Evolutionary conservation across 257 asterid species (phyloP).

Genomic region (Solanum paucissectum): DNA sequence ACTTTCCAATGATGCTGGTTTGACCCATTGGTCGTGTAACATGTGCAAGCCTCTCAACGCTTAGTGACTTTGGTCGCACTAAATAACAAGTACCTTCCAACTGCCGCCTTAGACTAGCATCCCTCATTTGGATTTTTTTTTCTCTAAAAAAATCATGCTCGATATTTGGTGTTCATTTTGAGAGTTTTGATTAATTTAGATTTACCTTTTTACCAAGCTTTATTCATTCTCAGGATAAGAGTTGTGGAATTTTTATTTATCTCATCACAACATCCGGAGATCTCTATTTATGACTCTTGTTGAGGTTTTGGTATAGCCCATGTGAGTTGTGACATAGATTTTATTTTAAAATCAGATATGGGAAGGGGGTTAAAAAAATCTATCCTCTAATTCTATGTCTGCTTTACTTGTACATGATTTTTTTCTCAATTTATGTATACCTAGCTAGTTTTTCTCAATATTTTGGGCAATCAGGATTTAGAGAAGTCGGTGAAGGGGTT

Average conservation of each 20-base stretch:
- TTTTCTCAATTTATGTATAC: background rate
- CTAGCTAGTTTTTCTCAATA: background rate
- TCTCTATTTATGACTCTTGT: background rate
- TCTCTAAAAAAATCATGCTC: background rate
- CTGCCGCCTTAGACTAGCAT: background rate
- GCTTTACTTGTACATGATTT: background rate
- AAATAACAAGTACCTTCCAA: background rate
- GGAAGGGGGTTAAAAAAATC: background rate
- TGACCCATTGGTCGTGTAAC: background rate
- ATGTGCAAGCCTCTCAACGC: background rate
- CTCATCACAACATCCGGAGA: background rate
- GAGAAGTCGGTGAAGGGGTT: background rate
- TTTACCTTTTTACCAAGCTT: accelerated
- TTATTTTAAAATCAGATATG: background rate
- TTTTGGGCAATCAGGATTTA: background rate
- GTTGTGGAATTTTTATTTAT: background rate
- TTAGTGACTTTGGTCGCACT: background rate
- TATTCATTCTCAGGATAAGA: background rate
- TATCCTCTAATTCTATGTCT: background rate
- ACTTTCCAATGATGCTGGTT: background rate
- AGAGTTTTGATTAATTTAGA: background rate
- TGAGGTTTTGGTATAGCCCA: background rate
- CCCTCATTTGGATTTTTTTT: background rate
- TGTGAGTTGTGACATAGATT: background rate
- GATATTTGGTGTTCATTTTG: background rate